Percentiles rank a stretch among this genome's conserved stretches.
These are phyloP conservation scores for Talaromyces nanjingensis DNA, from an alignment of 495 filamentous ascomycete genomes.

Conservation along the genomic window DNA sequence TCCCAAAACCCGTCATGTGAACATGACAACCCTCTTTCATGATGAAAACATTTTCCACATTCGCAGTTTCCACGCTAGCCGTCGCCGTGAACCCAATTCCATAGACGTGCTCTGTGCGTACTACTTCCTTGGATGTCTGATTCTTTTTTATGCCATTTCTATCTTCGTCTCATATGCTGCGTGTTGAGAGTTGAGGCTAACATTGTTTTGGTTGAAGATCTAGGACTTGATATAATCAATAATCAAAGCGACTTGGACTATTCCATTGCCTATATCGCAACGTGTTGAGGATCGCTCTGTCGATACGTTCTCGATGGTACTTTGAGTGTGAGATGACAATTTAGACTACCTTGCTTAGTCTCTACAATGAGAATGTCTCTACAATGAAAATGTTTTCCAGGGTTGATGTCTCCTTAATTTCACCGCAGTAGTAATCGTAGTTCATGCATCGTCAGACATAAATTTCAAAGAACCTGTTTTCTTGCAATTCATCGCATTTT, in stretches of 20 bases:
- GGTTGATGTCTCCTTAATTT: neutral
- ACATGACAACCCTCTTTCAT: slow-evolving; percentile 15
- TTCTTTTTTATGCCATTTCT: neutral
- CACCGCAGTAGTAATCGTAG: neutral
- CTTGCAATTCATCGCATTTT: neutral
- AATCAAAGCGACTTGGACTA: neutral
- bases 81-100: slow-evolving; percentile 39
- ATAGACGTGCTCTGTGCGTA: slow-evolving; percentile 38
- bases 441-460: neutral
- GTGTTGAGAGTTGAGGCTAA: neutral
- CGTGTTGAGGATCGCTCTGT: neutral
- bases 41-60: slow-evolving; percentile 48
- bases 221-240: neutral
- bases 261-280: neutral
- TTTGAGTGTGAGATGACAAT: neutral
- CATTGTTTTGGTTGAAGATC: neutral
- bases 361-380: neutral
- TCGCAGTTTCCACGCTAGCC: slow-evolving; percentile 51
- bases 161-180: neutral
- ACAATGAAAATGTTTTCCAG: neutral
- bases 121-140: slow-evolving; percentile 51
- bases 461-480: neutral
- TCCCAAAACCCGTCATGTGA: neutral
- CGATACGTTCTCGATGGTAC: neutral
- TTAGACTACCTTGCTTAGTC: neutral